Conservation (phyloP, 495 filamentous ascomycete genomes). For the Penicillium canescens region DNA sequence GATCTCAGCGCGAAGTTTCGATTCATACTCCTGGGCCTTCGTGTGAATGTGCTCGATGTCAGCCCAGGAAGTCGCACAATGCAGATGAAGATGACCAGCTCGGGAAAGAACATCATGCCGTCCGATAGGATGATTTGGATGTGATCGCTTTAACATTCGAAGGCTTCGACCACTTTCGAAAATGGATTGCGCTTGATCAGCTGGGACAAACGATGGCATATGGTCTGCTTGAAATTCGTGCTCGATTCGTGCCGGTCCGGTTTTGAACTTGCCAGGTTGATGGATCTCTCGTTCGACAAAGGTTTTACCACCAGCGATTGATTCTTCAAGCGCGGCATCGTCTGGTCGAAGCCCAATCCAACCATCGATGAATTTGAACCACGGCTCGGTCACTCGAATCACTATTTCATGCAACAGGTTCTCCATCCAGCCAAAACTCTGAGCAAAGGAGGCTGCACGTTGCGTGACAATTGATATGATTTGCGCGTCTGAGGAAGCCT, state of each 20-base stretch:
- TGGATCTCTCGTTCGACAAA: constrained; percentile 61
- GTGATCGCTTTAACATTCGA: constrained; percentile 67
- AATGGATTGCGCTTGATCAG: constrained; percentile 62
- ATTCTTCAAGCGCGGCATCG: constrained; percentile 40
- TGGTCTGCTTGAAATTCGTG: constrained; percentile 60
- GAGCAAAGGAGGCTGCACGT: constrained; percentile 61
- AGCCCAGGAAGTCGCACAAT: constrained; percentile 77
- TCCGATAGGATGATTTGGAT: constrained; percentile 76
- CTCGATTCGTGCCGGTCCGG: constrained; percentile 53
- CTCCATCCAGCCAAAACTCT: constrained; percentile 60
- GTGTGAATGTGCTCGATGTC: constrained; percentile 63
- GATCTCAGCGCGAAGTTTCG: constrained; percentile 43
- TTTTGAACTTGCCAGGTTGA: constrained; percentile 54
- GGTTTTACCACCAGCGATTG: constrained; percentile 44
- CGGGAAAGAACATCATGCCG: constrained; percentile 43
- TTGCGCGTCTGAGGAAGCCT: constrained; percentile 61
- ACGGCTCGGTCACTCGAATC: constrained; percentile 61
- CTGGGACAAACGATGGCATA: constrained; percentile 66
- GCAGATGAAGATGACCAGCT: constrained; percentile 55
- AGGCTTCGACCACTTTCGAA: constrained; percentile 80
- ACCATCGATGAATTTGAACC: constrained; percentile 68
- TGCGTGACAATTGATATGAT: constrained; percentile 68
- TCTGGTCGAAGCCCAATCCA: constrained; percentile 75
- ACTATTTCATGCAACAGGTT: constrained; percentile 67
- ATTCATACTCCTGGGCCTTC: constrained; percentile 65